Conservation (phyloP, 768 basidiomycete species). For the Cubamyces lactineus region DNA sequence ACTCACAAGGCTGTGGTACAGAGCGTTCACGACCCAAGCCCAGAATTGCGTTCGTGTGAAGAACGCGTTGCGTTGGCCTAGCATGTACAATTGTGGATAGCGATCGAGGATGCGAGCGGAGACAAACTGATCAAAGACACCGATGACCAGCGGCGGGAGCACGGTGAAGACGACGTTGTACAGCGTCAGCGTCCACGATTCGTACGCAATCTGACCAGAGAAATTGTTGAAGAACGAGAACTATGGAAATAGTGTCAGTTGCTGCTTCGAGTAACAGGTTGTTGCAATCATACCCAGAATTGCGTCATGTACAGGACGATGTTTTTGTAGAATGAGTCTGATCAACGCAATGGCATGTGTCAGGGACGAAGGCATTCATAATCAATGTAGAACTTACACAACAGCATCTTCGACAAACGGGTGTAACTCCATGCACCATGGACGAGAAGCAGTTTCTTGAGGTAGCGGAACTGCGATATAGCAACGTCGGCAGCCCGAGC, state of each 20-base stretch:
- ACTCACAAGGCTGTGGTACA: constrained; percentile 87
- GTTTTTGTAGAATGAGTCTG: constrained; percentile 99
- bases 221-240: constrained; percentile 99
- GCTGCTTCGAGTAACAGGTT: not conserved
- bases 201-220: constrained; percentile 97
- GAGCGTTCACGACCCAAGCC: constrained; percentile 87
- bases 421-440: constrained; percentile 99
- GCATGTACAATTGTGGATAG: constrained; percentile 93
- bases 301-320: constrained; percentile 98
- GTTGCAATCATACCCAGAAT: constrained; percentile 75
- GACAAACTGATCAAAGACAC: constrained; percentile 98
- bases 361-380: not conserved
- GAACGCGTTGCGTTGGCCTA: constrained; percentile 94
- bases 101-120: constrained; percentile 95
- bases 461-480: constrained; percentile 94
- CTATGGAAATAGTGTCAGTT: constrained; percentile 42
- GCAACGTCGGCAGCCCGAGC: constrained; percentile 97
- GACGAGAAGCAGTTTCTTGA: constrained; percentile 93
- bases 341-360: constrained; percentile 5
- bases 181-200: constrained; percentile 97
- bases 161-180: constrained; percentile 98
- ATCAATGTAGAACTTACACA: constrained; percentile 63
- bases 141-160: constrained; percentile 95
- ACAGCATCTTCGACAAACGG: constrained; percentile 89
- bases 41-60: constrained; percentile 91